A percentile compares a stretch with the other conserved stretches of the same genome.
These are phyloP conservation scores for Hirschioporus abietinus DNA, from an alignment of 768 basidiomycete genomes.

Conservation along the genomic window DNA sequence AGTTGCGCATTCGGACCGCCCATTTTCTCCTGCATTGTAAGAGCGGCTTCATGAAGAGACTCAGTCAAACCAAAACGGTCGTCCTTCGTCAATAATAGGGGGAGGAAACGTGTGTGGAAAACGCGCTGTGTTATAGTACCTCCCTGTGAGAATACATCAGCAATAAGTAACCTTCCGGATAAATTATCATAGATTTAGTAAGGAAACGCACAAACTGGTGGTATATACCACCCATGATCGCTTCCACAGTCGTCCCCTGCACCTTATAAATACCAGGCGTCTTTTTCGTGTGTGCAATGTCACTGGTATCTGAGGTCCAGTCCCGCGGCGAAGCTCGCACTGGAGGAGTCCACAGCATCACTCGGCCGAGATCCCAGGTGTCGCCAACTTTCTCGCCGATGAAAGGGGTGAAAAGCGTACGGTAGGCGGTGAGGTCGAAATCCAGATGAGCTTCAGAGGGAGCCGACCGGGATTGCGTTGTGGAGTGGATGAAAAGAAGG, in stretches of 20 bases:
- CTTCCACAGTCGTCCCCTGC: conserved; percentile 71
- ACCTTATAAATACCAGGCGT: conserved; percentile 69
- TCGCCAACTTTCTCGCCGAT: conserved; percentile 72
- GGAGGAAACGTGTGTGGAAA: conserved; percentile 39
- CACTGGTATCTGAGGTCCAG: conserved; percentile 8
- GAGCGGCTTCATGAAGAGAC: conserved; percentile 44
- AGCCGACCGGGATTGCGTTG: conserved; percentile 29
- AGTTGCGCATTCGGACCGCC: conserved; percentile 32
- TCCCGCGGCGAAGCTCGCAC: conserved; percentile 32
- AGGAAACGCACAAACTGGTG: conserved; percentile 66
- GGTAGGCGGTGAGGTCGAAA: conserved; percentile 50
- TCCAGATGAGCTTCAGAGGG: conserved; percentile 39
- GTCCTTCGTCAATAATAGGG: conserved; percentile 27
- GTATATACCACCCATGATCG: conserved; percentile 70
- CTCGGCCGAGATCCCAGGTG: conserved; percentile 67
- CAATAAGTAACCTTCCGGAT: neutral
- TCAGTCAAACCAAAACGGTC: conserved; percentile 27
- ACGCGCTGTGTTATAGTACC: conserved; percentile 32
- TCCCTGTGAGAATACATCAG: conserved; percentile 25
- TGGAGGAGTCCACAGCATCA: conserved; percentile 72
- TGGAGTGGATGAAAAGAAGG: conserved; percentile 62
- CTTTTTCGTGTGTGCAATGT: conserved; percentile 26
- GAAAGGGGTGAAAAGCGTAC: conserved; percentile 60
- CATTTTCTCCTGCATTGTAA: conserved; percentile 39
- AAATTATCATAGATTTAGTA: conserved; percentile 10